These are phyloP conservation scores for Ceratocystiopsis minuta DNA, from an alignment of 2,329 filamentous ascomycete genomes.

Conservation along the genomic window DNA sequence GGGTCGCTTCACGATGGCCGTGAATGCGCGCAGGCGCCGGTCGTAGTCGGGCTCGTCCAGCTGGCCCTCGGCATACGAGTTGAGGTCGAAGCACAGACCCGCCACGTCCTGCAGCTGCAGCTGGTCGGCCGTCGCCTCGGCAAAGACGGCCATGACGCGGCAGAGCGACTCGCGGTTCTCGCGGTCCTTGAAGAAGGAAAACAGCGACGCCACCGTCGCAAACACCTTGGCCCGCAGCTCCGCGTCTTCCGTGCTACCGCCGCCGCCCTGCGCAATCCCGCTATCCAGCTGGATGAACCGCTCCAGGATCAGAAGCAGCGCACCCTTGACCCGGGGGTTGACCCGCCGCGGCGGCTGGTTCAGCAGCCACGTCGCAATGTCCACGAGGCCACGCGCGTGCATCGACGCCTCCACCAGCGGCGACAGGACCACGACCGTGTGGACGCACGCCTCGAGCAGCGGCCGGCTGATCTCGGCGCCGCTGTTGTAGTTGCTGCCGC, in stretches of 20 bases:
- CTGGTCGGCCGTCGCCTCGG: constrained; percentile 24
- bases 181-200: constrained; percentile 77
- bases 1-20: constrained; percentile 45
- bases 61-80: constrained; percentile 53
- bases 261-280: no score
- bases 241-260: no score
- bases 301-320: constrained; percentile 62
- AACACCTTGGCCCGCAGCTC: constrained; percentile 49
- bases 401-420: constrained; percentile 47
- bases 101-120: constrained; percentile 39
- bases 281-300: constrained; percentile 57
- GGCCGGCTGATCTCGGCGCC: constrained; percentile 46
- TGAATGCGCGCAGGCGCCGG: constrained; percentile 60
- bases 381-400: constrained; percentile 60
- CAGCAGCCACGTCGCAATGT: constrained; percentile 64
- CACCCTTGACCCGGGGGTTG: constrained; percentile 65
- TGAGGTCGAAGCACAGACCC: constrained; percentile 57
- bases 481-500: not conserved
- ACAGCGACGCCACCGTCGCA: constrained; percentile 59
- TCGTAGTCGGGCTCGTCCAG: constrained; percentile 84
- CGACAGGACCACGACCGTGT: constrained; percentile 59
- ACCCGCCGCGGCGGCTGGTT: constrained; percentile 72
- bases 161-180: constrained; percentile 58
- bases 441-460: constrained; percentile 61
- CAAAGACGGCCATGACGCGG: constrained; percentile 53